A percentile compares a stretch with the other conserved stretches of the same genome.
Conservation (phyloP, 2,329 filamentous ascomycete species). For the Leptographium flavum region DNA sequence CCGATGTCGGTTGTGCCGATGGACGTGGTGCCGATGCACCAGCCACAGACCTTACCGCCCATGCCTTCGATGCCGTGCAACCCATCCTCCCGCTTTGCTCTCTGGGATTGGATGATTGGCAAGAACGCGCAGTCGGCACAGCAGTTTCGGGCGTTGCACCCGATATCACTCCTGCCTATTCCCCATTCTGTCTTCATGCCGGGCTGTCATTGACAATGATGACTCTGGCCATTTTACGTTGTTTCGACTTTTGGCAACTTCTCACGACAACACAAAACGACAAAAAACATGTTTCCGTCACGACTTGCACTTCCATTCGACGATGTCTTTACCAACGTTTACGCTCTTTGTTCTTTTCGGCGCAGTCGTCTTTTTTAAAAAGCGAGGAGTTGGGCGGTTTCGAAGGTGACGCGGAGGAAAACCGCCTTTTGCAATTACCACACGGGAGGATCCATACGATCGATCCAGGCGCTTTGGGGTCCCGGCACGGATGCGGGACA, state of each 20-base stretch:
- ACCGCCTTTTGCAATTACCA: slow-evolving; percentile 1
- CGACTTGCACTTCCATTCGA: not conserved
- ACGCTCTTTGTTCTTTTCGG: not conserved
- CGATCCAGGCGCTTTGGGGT: not conserved
- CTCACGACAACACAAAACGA: not conserved
- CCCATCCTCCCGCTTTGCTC: slow-evolving; percentile 26
- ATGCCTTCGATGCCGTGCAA: not conserved
- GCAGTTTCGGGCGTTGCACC: slow-evolving; percentile 19
- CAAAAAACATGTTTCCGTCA: not conserved
- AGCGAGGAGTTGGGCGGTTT: slow-evolving; percentile 7
- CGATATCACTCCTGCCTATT: slow-evolving; percentile 31
- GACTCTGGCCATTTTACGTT: not conserved
- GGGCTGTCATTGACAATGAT: slow-evolving; percentile 2
- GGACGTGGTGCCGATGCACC: too few species aligned
- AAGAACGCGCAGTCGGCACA: slow-evolving; percentile 31
- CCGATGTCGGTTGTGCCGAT: slow-evolving; percentile 1
- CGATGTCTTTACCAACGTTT: not conserved
- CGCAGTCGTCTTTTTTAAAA: not conserved
- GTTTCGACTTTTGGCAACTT: not conserved
- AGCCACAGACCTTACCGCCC: too few species aligned
- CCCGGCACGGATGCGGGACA: too few species aligned
- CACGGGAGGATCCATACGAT: too few species aligned
- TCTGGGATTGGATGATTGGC: slow-evolving; percentile 10
- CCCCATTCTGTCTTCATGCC: slow-evolving; percentile 32
- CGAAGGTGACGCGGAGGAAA: not conserved